Conservation (phyloP, 129 eudicot genomes). For the Logfia minima region DNA sequence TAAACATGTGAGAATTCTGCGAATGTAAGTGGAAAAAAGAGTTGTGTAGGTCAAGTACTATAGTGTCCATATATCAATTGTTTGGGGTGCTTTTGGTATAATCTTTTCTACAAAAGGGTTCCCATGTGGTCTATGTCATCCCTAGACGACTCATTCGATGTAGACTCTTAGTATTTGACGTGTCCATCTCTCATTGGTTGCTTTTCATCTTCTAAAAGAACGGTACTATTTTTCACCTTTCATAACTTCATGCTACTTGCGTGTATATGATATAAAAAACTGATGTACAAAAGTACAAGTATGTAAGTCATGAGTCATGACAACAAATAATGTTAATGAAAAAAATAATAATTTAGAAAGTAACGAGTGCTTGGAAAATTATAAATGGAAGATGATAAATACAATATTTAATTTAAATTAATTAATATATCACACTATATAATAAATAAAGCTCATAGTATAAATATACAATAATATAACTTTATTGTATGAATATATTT, state of each 20-base stretch:
- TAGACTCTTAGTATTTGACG: background rate
- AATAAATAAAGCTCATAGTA: too few relatives aligned
- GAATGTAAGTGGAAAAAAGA: constrained; percentile 19
- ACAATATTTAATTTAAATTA: too few relatives aligned
- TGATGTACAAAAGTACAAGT: too few relatives aligned
- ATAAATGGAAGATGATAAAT: too few relatives aligned
- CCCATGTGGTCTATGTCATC: constrained; percentile 24
- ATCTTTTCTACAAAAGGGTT: constrained; percentile 16
- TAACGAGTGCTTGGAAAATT: too few relatives aligned
- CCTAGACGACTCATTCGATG: constrained; percentile 30
- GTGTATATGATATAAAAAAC: background rate
- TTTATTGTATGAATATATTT: too few relatives aligned
- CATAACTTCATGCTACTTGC: background rate
- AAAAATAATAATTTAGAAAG: too few relatives aligned
- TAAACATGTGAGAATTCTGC: constrained; percentile 17
- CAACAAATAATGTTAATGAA: too few relatives aligned
- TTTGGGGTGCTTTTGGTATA: constrained; percentile 26
- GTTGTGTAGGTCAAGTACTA: constrained; percentile 20
- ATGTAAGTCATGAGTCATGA: too few relatives aligned
- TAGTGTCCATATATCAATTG: constrained; percentile 9
- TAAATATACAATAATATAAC: too few relatives aligned
- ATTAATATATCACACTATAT: too few relatives aligned
- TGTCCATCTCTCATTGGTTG: constrained; percentile 25
- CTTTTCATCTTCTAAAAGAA: background rate
- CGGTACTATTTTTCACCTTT: background rate